A percentile compares a stretch with the other conserved stretches of the same genome.
Evolutionary conservation across 2,329 filamentous ascomycete genomes (phyloP).

Genomic region (Aspergillus sojae): DNA sequence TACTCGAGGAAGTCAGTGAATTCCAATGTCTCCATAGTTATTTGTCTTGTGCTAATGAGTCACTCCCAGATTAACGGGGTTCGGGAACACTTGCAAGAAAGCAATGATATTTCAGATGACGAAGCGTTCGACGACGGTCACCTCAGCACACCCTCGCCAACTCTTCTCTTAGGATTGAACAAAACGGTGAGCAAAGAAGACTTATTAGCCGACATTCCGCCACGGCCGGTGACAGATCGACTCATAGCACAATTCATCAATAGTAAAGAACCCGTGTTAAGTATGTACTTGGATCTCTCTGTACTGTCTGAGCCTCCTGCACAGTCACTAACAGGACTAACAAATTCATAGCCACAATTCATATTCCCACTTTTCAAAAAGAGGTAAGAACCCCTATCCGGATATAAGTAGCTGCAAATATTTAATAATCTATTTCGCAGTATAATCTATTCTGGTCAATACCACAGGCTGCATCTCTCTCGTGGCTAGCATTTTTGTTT

Average conservation of each 20-base stretch:
- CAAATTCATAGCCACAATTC: slow-evolving; percentile 27
- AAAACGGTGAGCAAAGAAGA: slow-evolving; percentile 33
- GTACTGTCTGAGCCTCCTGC: background rate
- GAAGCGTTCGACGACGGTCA: slow-evolving; percentile 25
- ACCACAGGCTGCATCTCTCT: slow-evolving; percentile 29
- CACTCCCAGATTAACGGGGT: slow-evolving; percentile 35
- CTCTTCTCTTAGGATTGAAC: slow-evolving; percentile 32
- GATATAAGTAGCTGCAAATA: too few relatives aligned
- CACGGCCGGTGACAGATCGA: slow-evolving; percentile 34
- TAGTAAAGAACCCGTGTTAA: slow-evolving; percentile 33
- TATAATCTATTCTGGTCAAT: slow-evolving; percentile 37
- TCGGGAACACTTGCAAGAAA: slow-evolving; percentile 32
- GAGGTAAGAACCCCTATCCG: slow-evolving; percentile 23
- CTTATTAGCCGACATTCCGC: slow-evolving; percentile 35
- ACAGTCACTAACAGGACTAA: background rate
- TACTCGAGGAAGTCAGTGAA: slow-evolving; percentile 38
- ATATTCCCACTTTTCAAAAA: slow-evolving; percentile 36
- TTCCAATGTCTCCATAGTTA: background rate
- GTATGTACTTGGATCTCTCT: slow-evolving; percentile 20
- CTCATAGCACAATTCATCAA: slow-evolving; percentile 39
- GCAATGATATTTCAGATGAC: slow-evolving; percentile 26
- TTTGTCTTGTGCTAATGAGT: background rate
- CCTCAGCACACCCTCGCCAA: slow-evolving; percentile 26
- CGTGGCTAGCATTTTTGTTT: slow-evolving; percentile 37
- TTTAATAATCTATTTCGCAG: slow-evolving; percentile 9